A percentile compares a stretch with the other conserved stretches of the same genome.
Conservation (phyloP, 1,284 basidiomycete genomes). For the Trametes pubescens region DNA sequence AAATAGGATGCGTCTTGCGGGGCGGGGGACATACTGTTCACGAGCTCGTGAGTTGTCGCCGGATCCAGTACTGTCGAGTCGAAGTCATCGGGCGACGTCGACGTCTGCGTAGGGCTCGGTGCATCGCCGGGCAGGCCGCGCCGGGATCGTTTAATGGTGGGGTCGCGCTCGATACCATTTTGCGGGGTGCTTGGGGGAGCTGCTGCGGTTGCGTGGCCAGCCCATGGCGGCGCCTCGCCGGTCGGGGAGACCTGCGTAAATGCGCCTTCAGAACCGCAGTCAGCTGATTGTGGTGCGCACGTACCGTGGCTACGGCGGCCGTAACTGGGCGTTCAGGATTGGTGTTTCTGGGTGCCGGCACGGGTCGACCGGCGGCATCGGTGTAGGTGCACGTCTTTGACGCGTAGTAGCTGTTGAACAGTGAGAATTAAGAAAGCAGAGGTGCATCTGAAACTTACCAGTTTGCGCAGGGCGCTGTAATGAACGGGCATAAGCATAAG, state of each 20-base stretch:
- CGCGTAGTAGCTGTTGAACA: constrained; percentile 69
- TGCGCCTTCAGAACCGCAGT: constrained; percentile 6
- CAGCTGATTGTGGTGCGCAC: constrained; percentile 14
- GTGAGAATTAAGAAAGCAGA: constrained; percentile 15
- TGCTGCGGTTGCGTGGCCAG: constrained; percentile 27
- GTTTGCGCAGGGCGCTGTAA: constrained; percentile 78
- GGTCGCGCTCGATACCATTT: constrained; percentile 32
- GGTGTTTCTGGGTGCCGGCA: constrained; percentile 65
- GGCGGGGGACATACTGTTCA: constrained; percentile 65
- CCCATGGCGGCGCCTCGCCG: constrained; percentile 28
- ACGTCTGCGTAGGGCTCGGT: constrained; percentile 34
- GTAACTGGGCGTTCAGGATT: constrained; percentile 27
- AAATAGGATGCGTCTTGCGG: constrained; percentile 18
- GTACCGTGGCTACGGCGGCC: constrained; percentile 28
- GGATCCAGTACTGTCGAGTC: constrained; percentile 55
- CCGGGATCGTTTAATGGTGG: constrained; percentile 36
- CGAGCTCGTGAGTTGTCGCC: constrained; percentile 72
- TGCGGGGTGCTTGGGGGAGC: constrained; percentile 29
- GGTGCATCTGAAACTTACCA: constrained; percentile 56
- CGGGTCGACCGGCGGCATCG: constrained; percentile 77
- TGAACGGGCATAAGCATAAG: background rate
- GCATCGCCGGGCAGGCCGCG: constrained; percentile 31
- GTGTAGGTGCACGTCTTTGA: constrained; percentile 83
- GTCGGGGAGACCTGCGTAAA: constrained; percentile 24
- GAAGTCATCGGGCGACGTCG: constrained; percentile 40